phyloP scores from a whole-genome alignment of 352 stramenopile species.

The Phytopythium vexans region DNA sequence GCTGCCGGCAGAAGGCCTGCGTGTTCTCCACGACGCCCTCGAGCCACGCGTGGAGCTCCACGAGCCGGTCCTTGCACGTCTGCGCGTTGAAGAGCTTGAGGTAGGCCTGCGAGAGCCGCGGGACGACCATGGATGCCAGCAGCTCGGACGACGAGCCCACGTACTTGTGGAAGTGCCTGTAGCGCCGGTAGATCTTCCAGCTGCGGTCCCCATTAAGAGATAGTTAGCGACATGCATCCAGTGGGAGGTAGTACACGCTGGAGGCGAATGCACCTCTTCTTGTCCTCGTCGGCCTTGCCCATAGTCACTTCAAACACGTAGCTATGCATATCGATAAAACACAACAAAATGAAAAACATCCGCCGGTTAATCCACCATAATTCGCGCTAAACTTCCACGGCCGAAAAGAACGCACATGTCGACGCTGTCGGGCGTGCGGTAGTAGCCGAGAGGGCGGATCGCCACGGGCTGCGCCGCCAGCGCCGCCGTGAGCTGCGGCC shows the following conservation, averaged over 20 bases:
- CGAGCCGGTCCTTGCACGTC: constrained; percentile 71
- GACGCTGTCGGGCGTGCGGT: constrained; percentile 72
- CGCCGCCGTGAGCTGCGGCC: constrained; percentile 48
- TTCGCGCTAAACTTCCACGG: background rate
- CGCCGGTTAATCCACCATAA: background rate
- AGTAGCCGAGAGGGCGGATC: constrained; percentile 72
- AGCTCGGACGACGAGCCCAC: constrained; percentile 58
- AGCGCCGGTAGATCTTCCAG: constrained; percentile 86
- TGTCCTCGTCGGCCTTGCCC: constrained; percentile 24
- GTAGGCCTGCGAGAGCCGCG: constrained; percentile 67
- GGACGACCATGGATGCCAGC: constrained; percentile 51
- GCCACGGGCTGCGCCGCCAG: constrained; percentile 44
- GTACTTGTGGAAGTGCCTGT: constrained; percentile 81
- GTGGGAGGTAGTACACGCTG: background rate
- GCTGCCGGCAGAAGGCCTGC: constrained; percentile 46
- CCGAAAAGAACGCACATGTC: constrained; percentile 58
- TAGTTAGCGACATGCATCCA: background rate
- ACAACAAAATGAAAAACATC: constrained; percentile 2
- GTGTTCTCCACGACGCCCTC: constrained; percentile 64
- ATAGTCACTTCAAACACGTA: constrained; percentile 80
- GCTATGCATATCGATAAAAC: constrained; percentile 18
- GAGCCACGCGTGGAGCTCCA: constrained; percentile 73
- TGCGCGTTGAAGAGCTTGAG: constrained; percentile 81
- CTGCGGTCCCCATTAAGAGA: constrained; percentile 12
- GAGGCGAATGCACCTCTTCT: constrained; percentile 33